phyloP scores from a whole-genome alignment of 2,329 filamentous ascomycete genomes.

The Botrytis pseudocinerea region DNA sequence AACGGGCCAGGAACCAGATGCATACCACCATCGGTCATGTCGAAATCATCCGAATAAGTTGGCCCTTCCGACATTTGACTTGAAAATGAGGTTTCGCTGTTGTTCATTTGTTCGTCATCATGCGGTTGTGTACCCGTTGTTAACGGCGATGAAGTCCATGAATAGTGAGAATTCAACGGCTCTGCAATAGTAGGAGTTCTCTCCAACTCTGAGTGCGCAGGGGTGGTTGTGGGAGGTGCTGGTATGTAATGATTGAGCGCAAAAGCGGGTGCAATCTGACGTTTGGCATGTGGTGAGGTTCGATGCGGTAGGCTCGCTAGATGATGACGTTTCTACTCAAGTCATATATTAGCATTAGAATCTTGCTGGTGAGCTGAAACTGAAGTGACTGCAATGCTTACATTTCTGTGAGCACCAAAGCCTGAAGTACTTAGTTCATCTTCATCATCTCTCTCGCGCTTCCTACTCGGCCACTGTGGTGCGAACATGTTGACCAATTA shows the following conservation, averaged over 20 bases:
- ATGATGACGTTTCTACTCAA: conserved; percentile 39
- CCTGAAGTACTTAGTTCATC: conserved; percentile 34
- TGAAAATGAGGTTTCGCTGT: conserved; percentile 28
- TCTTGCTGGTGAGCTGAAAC: not conserved
- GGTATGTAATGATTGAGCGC: conserved; percentile 30
- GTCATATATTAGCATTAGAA: conserved; percentile 21
- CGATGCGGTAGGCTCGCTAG: conserved; percentile 38
- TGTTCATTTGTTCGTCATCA: conserved; percentile 27
- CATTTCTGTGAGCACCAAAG: conserved; percentile 40
- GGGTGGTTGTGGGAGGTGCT: conserved; percentile 39
- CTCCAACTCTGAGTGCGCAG: conserved; percentile 39
- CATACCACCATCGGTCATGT: conserved; percentile 38
- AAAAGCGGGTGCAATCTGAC: conserved; percentile 30
- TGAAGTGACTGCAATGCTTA: conserved; percentile 27
- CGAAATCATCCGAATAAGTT: conserved; percentile 38
- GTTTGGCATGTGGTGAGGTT: conserved; percentile 32
- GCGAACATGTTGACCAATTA: conserved; percentile 9
- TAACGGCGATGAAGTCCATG: conserved; percentile 35
- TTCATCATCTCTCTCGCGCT: conserved; percentile 38
- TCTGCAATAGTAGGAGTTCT: conserved; percentile 28
- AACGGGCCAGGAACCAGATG: conserved; percentile 38
- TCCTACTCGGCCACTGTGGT: conserved; percentile 29
- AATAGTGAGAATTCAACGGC: conserved; percentile 33
- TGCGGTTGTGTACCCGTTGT: conserved; percentile 30
- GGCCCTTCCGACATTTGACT: conserved; percentile 35